Conservation (phyloP, 1,139 yeast species). For the Yamadazyma mexicana region DNA sequence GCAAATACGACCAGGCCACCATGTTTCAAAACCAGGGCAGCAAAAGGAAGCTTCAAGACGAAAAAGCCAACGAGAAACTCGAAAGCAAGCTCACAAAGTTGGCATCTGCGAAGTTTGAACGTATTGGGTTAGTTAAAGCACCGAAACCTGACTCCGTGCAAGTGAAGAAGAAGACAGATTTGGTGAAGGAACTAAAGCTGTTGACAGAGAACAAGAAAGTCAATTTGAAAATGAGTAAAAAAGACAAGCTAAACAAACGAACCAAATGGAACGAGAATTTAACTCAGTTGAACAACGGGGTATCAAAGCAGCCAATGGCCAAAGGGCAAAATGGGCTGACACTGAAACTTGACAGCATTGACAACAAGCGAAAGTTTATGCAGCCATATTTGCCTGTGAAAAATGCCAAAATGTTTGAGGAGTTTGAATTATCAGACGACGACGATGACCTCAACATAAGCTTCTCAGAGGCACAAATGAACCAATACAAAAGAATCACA, state of each 20-base stretch:
- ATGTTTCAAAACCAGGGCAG: slow-evolving; percentile 37
- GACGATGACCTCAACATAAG: slow-evolving; percentile 9
- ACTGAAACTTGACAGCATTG: neutral
- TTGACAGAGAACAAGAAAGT: slow-evolving; percentile 13
- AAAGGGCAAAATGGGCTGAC: neutral
- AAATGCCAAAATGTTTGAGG: slow-evolving; percentile 3
- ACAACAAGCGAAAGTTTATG: neutral
- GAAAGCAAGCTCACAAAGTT: slow-evolving; percentile 29
- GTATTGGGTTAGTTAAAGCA: slow-evolving; percentile 14
- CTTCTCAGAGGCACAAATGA: slow-evolving; percentile 6
- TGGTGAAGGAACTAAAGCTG: slow-evolving; percentile 4
- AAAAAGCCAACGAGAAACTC: slow-evolving; percentile 33
- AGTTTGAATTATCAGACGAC: slow-evolving; percentile 5
- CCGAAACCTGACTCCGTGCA: slow-evolving; percentile 2
- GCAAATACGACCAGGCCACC: slow-evolving; percentile 47
- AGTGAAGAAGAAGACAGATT: slow-evolving; percentile 1
- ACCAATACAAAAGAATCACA: slow-evolving; percentile 3
- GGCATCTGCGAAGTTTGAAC: slow-evolving; percentile 13
- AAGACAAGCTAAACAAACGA: slow-evolving; percentile 12
- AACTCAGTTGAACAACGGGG: neutral
- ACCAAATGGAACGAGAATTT: slow-evolving; percentile 14
- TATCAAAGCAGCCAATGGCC: neutral
- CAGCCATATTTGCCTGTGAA: neutral
- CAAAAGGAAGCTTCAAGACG: slow-evolving; percentile 31
- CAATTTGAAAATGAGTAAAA: slow-evolving; percentile 15